phyloP scores from a whole-genome alignment of 768 basidiomycete genomes.

The Leucosporidium creatinivorum region DNA sequence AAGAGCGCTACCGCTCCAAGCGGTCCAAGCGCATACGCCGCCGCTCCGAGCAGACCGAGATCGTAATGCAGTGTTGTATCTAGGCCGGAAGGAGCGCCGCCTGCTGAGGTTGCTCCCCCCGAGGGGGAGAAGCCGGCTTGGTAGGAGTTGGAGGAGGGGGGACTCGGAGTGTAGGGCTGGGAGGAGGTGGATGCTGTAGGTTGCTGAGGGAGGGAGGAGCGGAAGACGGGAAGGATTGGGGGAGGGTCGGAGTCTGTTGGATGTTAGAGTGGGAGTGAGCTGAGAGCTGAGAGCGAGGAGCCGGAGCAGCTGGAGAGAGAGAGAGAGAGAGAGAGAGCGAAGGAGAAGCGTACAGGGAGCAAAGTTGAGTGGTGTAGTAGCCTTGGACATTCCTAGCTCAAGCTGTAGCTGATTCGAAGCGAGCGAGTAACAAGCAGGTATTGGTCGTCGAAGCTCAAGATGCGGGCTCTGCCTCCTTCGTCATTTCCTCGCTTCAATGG shows the following conservation, averaged over 20 bases:
- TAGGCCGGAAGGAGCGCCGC: no score
- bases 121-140: no score
- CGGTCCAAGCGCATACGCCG: conserved; percentile 13
- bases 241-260: background rate
- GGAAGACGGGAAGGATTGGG: background rate
- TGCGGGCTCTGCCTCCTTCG: no score
- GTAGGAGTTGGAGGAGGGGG: background rate
- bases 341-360: conserved; percentile 14
- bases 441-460: no score
- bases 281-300: background rate
- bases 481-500: no score
- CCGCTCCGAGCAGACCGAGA: background rate
- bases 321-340: background rate
- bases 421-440: no score
- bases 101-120: no score
- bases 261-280: background rate
- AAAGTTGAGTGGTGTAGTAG: conserved; percentile 22
- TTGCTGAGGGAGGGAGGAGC: background rate
- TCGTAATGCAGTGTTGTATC: background rate
- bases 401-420: no score
- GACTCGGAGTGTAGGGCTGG: background rate
- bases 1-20: conserved; percentile 19
- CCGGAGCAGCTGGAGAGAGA: no score
- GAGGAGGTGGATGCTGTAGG: conserved; percentile 4
- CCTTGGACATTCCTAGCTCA: no score